Evolutionary conservation across 495 filamentous ascomycete species (phyloP).

Genomic region (Oleoguttula mirabilis): DNA sequence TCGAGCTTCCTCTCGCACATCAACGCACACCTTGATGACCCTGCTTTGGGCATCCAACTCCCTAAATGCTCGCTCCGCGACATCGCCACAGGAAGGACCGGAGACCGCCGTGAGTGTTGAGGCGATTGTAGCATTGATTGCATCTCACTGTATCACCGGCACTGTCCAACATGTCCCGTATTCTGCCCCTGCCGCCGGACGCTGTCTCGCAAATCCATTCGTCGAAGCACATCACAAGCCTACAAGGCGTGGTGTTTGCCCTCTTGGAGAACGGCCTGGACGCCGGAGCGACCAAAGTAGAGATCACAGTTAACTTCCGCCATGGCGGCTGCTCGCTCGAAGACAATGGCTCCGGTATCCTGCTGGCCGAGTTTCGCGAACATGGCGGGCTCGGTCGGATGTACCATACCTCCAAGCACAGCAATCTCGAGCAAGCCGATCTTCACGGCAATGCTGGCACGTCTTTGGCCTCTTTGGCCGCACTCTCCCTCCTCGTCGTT

Average conservation of each 20-base stretch:
- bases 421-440: conserved; percentile 9
- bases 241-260: conserved; percentile 61
- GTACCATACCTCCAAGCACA: conserved; percentile 70
- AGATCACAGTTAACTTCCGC: conserved; percentile 58
- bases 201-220: conserved; percentile 82
- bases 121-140: no score
- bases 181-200: conserved; percentile 59
- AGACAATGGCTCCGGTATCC: conserved; percentile 77
- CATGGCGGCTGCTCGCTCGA: conserved; percentile 74
- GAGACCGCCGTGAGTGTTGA: not conserved
- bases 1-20: no score
- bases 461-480: conserved; percentile 66
- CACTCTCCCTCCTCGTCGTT: conserved; percentile 65
- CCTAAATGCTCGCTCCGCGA: not conserved
- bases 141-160: no score
- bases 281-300: conserved; percentile 58
- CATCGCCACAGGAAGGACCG: not conserved
- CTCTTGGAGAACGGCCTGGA: conserved; percentile 83
- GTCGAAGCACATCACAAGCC: conserved; percentile 59
- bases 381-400: conserved; percentile 61
- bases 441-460: conserved; percentile 58
- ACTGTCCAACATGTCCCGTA: conserved; percentile 31
- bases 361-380: conserved; percentile 55
- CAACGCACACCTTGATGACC: no score
- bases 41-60: no score